These are phyloP conservation scores for Mortierella alpina DNA, from an alignment of 192 early-diverging fungal species.

Conservation along the genomic window DNA sequence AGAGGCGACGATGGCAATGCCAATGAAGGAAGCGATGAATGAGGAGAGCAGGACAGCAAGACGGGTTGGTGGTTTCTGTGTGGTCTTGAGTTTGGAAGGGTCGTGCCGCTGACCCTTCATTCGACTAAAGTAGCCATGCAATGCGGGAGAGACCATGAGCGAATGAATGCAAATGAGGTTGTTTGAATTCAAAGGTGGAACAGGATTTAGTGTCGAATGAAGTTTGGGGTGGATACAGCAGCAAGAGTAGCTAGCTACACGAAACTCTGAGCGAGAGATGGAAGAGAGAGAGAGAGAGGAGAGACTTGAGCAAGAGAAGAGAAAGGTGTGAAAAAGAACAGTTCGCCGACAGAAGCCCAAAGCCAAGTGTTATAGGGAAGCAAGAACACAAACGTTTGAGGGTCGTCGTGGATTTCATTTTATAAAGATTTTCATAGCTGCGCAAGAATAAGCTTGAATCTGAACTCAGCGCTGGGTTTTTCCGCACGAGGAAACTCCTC, in stretches of 20 bases:
- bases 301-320: background rate
- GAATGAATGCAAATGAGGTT: background rate
- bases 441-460: no score
- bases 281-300: background rate
- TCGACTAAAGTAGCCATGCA: conserved; percentile 14
- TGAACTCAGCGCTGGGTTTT: no score
- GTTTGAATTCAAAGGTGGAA: background rate
- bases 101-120: conserved; percentile 42
- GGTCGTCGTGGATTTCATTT: no score
- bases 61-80: conserved; percentile 27
- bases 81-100: conserved; percentile 6
- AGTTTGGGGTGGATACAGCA: background rate
- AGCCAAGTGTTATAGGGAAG: no score
- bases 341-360: no score
- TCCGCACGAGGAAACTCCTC: no score
- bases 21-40: conserved; percentile 54
- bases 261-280: background rate
- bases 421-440: no score
- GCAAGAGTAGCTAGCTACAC: background rate
- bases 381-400: no score
- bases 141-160: conserved; percentile 8
- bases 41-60: conserved; percentile 38
- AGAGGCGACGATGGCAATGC: conserved; percentile 41
- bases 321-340: no score
- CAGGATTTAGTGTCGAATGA: background rate